Evolutionary conservation across 148 eudicot genomes (phyloP).

Genomic region (Chenopodium quinoa): DNA sequence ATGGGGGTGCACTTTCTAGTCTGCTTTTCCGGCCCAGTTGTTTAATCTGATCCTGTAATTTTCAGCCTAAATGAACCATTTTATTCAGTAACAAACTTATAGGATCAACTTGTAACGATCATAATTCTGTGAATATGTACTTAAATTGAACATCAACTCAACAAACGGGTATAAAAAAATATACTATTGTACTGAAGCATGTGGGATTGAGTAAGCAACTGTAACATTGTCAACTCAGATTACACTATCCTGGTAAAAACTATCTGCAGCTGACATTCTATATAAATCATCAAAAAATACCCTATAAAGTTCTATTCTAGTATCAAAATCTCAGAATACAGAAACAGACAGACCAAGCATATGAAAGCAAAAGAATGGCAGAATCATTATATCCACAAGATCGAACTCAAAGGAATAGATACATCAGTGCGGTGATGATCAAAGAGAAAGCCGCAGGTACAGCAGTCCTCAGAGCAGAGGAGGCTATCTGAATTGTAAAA

Average conservation of each 20-base stretch:
- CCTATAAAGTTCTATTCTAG: background rate
- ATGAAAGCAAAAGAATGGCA: conserved; percentile 11
- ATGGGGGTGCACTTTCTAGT: no score
- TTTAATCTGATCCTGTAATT: no score
- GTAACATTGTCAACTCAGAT: background rate
- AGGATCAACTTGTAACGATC: background rate
- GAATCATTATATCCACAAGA: conserved; percentile 6
- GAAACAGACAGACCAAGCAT: background rate
- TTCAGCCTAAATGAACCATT: background rate
- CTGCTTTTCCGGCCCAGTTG: no score
- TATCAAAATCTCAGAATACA: background rate
- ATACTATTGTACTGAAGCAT: background rate
- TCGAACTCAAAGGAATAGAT: conserved; percentile 21
- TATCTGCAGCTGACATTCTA: background rate
- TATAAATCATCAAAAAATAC: conserved; percentile 20
- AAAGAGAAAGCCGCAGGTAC: conserved; percentile 24
- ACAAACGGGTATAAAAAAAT: background rate
- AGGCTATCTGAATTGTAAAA: conserved; percentile 62
- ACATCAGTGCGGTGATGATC: conserved; percentile 10
- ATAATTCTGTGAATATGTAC: background rate
- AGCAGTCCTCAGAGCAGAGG: conserved; percentile 18
- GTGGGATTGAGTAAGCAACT: background rate
- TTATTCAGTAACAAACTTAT: background rate
- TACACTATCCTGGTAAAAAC: background rate
- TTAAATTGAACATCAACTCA: background rate